Conservation (phyloP, 495 filamentous ascomycete species). For the Penicillium daleae region DNA sequence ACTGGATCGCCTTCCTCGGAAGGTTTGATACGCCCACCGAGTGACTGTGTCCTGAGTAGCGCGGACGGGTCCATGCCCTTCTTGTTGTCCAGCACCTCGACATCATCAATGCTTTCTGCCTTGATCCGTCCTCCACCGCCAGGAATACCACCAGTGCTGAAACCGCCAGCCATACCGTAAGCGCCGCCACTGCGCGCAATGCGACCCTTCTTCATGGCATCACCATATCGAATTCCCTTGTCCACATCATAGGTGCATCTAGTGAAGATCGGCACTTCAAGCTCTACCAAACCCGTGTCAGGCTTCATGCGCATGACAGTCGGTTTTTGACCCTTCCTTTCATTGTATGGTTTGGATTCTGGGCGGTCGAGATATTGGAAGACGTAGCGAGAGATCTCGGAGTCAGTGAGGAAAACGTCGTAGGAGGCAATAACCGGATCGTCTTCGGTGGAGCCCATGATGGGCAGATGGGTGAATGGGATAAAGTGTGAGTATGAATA, state of each 20-base stretch:
- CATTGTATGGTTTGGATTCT: constrained; percentile 58
- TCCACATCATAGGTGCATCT: constrained; percentile 63
- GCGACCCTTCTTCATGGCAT: constrained; percentile 62
- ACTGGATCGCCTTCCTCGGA: constrained; percentile 61
- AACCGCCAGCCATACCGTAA: constrained; percentile 61
- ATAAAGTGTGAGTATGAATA: neutral
- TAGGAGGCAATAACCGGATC: constrained; percentile 63
- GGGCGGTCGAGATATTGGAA: constrained; percentile 69
- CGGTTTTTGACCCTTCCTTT: constrained; percentile 56
- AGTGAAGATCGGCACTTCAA: constrained; percentile 71
- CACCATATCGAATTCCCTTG: constrained; percentile 68
- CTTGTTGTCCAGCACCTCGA: constrained; percentile 41
- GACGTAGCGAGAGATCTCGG: constrained; percentile 57
- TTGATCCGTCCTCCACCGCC: constrained; percentile 40
- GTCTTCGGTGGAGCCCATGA: constrained; percentile 39
- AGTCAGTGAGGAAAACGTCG: constrained; percentile 63
- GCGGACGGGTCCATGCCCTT: constrained; percentile 40
- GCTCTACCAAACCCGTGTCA: constrained; percentile 68
- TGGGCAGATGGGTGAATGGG: neutral
- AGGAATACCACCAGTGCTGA: constrained; percentile 47
- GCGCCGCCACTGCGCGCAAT: constrained; percentile 59
- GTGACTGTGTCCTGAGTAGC: constrained; percentile 49
- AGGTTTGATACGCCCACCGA: constrained; percentile 68
- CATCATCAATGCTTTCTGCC: constrained; percentile 39
- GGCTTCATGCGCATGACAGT: constrained; percentile 67